Evolutionary conservation across 2,329 filamentous ascomycete species (phyloP).

Genomic region (Remersonia thermophila): DNA sequence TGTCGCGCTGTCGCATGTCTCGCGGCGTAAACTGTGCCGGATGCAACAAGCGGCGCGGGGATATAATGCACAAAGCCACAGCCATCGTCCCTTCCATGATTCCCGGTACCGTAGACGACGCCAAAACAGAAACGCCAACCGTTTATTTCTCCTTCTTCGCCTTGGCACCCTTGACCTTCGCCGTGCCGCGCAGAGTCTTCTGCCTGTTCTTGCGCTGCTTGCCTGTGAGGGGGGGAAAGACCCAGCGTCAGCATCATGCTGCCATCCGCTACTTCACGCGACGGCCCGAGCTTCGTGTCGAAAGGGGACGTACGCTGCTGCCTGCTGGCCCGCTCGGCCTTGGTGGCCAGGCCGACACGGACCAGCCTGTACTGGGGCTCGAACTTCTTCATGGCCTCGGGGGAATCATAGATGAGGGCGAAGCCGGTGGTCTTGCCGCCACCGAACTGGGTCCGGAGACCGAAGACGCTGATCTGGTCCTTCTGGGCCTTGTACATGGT

Average conservation of each 20-base stretch:
- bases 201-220: slow-evolving; percentile 99
- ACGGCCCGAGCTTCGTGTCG: not conserved
- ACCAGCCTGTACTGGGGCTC: slow-evolving; percentile 97
- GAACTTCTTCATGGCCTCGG: slow-evolving; percentile 99
- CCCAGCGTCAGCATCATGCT: not conserved
- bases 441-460: slow-evolving; percentile 97
- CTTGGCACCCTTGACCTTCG: slow-evolving; percentile 93
- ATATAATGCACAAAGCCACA: slow-evolving; percentile 25
- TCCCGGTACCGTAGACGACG: slow-evolving; percentile 20
- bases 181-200: slow-evolving; percentile 96
- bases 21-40: slow-evolving; percentile 15
- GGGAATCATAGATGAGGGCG: slow-evolving; percentile 95
- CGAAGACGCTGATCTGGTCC: slow-evolving; percentile 96
- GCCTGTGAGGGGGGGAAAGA: slow-evolving; percentile 46
- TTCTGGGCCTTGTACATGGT: slow-evolving; percentile 97
- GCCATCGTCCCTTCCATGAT: slow-evolving; percentile 22
- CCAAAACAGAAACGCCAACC: slow-evolving; percentile 24
- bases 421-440: slow-evolving; percentile 99
- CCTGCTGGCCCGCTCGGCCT: slow-evolving; percentile 95
- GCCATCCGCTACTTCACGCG: not conserved
- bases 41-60: slow-evolving; percentile 20
- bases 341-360: slow-evolving; percentile 79
- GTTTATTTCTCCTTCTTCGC: slow-evolving; percentile 88
- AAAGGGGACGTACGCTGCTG: slow-evolving; percentile 80
- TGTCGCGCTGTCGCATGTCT: slow-evolving; percentile 15